Evolutionary conservation across 768 basidiomycete species (phyloP).

Genomic region (Cubamyces sp.): DNA sequence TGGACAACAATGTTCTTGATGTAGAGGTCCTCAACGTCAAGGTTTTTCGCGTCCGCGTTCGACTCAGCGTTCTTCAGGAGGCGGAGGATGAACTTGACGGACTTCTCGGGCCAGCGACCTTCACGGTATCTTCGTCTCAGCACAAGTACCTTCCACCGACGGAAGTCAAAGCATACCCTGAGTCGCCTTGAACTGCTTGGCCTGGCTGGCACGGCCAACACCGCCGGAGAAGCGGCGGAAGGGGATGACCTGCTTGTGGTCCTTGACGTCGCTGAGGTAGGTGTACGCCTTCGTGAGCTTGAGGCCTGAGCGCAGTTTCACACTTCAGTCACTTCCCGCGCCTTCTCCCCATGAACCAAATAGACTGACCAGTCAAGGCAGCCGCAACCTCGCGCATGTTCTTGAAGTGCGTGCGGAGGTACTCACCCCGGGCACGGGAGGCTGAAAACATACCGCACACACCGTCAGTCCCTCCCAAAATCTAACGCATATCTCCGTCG

Average conservation of each 20-base stretch:
- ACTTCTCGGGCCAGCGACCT: constrained; percentile 99
- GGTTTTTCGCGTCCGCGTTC: constrained; percentile 97
- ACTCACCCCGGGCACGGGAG: constrained; percentile 92
- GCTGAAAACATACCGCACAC: constrained; percentile 49
- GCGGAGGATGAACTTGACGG: constrained; percentile 90
- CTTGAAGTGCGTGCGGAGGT: constrained; percentile 99
- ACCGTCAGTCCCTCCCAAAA: constrained; percentile 10
- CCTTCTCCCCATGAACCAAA: not conserved
- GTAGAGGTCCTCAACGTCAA: constrained; percentile 87
- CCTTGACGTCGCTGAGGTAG: constrained; percentile 91
- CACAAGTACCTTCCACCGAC: not conserved
- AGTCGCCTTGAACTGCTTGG: constrained; percentile 95
- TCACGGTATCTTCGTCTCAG: not conserved
- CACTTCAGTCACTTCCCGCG: constrained; percentile 11
- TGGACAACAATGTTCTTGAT: constrained; percentile 99
- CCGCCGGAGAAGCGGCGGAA: constrained; percentile 96
- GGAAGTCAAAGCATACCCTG: constrained; percentile 67
- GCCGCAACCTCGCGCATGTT: constrained; percentile 99
- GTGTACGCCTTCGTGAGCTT: constrained; percentile 93
- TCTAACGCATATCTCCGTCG: constrained; percentile 1
- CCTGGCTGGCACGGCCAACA: constrained; percentile 93
- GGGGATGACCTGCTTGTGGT: constrained; percentile 96
- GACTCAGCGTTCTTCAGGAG: constrained; percentile 99
- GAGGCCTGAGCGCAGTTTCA: constrained; percentile 60
- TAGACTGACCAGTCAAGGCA: constrained; percentile 76